Evolutionary conservation across 2,329 filamentous ascomycete genomes (phyloP), one percentile per base, ranked within the genome.

Genomic region (Colletotrichum cereale): DNA sequence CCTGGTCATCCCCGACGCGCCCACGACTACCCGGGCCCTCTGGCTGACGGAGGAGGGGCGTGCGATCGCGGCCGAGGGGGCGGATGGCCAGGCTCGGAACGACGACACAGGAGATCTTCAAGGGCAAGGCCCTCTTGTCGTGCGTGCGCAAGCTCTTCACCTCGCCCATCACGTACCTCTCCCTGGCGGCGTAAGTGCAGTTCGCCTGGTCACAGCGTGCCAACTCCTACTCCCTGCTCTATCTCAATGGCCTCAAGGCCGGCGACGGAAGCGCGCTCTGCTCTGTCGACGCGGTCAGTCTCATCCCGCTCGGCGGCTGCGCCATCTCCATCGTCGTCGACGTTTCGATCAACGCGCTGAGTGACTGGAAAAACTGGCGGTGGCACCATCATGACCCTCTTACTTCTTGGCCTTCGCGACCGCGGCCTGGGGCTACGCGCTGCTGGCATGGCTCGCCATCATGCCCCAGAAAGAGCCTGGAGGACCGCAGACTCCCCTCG

Each of bases 371-470:
- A 68, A 76, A 78, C 29, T 82, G 80, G 79, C 7, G 74, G 76
- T 44, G 76, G 77, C 4, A 77, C 79, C 7, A 75, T 81, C 24
- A 73, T 81, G 75, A 76, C n/a, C 73, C 0, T 81, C 81, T 29
- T 81, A 81, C 65, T 82, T 81, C 52, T 73, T 81, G 34, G 80
- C 79, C 0, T 81, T 77, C n/a, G 78, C 76, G 3, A 81, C 79
- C n/a, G 77, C 75, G 11, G 79, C 77, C 0, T 79, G 79, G 75
- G 78, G 77, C 0, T 77, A 79, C 0, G 77, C 78, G 47, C 73
- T 81, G 0, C 73, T 81, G 0, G 77, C 79, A 0, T 80, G 79
- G 78, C 52, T 80, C 1, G 78, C 76, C 0, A 75, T 76, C 42
- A 76, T 79, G 0, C 38, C 80, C 0, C 75, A 78, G 1, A 79